Evolutionary conservation across 257 asterid genomes (phyloP).

Genomic region (Nicotiana noctiflora): DNA sequence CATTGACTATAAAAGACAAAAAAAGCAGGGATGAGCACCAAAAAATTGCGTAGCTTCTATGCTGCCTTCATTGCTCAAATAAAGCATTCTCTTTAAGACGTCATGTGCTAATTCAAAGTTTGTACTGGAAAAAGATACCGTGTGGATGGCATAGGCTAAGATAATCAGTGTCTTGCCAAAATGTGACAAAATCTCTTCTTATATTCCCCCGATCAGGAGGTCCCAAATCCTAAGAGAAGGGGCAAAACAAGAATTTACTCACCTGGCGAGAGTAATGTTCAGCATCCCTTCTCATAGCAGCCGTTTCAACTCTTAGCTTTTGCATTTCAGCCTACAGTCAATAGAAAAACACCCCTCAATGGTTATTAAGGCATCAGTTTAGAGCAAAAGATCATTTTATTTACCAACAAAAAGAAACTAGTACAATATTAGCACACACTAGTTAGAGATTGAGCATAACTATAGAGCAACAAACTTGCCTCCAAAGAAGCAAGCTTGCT

Average conservation of each 20-base stretch:
- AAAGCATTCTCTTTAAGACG: not conserved
- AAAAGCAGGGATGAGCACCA: not conserved
- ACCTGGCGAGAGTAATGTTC: constrained; percentile 99
- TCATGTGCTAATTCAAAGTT: not conserved
- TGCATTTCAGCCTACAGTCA: constrained; percentile 81
- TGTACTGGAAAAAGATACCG: not conserved
- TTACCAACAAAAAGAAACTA: not conserved
- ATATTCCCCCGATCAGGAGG: too few species aligned
- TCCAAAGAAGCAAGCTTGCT: constrained; percentile 84
- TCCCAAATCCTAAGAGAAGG: not conserved
- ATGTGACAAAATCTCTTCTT: not conserved
- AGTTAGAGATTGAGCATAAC: not conserved
- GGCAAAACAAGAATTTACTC: constrained; percentile 10
- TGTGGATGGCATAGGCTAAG: not conserved
- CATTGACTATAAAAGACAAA: constrained; percentile 1
- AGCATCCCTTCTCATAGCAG: constrained; percentile 98
- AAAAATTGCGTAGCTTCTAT: not conserved
- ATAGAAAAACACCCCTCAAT: not conserved
- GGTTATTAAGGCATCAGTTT: constrained; percentile 10
- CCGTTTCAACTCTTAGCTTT: constrained; percentile 96
- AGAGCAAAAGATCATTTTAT: not conserved
- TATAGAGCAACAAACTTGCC: constrained; percentile 48
- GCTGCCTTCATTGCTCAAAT: not conserved
- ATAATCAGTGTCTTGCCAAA: not conserved
- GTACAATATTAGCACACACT: not conserved